Evolutionary conservation across 2,329 filamentous ascomycete species (phyloP), one percentile per base, ranked within the genome.

Genomic region (Paraconiothyrium brasiliense): DNA sequence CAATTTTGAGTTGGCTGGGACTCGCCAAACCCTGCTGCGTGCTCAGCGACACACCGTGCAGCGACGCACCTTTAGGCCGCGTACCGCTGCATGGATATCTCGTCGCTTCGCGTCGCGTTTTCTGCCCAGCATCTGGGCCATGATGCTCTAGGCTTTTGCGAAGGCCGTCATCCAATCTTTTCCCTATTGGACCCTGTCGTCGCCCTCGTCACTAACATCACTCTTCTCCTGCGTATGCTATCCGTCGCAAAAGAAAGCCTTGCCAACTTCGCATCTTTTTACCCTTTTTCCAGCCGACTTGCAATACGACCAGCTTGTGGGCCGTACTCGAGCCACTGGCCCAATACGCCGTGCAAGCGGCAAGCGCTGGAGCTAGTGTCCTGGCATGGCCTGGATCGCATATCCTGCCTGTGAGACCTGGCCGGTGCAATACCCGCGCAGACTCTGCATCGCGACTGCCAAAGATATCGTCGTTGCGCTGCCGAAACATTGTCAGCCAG

Each of bases 21-120:
- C 48, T 77, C 72, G 75, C 72, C 67, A 73, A 71, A 70, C 70
- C 72, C 71, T 76, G 73, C 61, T 61, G 59, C 65, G 67, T 70
- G 66, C 72, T 70, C 55, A 71, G 65, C 54, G 58, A 56, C 66
- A 62, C 64, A 46, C 59, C 61, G 63, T 75, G 72, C 69, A 63
- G 67, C 72, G 71, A 68, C 68, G 68, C 70, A 74, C 67, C 69
- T 75, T 73, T 74, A 66, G 69, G 63, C 66, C 69, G 47, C 61
- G 20, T 66, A 58, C 64, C 57, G 63, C 58, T 57, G 65, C 65
- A 51, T 51, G 34, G 24, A 37, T 64, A 13, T 32, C 65, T 37
- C 64, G 66, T 56, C 59, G 57, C 70, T 63, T 62, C 71, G 64
- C 67, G 61, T 67, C 68, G 57, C 61, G 64, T 62, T 67, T 67